These are phyloP conservation scores for Pseudocercospora musae DNA, from an alignment of 2,329 filamentous ascomycete genomes.

Conservation along the genomic window DNA sequence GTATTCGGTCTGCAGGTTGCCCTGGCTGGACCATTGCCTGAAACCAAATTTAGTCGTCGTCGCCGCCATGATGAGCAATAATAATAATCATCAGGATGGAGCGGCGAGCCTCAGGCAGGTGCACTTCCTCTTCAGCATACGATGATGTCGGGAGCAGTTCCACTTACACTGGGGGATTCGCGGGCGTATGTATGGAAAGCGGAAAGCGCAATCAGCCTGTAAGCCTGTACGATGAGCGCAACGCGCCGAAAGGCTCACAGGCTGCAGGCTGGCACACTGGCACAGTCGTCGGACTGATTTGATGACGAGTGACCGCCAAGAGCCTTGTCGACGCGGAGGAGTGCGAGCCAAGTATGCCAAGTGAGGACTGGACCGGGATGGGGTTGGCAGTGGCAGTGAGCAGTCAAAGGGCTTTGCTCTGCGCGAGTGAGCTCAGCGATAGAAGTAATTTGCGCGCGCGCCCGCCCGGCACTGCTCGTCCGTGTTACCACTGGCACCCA, in stretches of 20 bases:
- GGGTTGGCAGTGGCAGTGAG: too few relatives aligned
- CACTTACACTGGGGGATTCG: conserved; percentile 1
- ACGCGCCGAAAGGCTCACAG: conserved; percentile 8
- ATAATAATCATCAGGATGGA: too few relatives aligned
- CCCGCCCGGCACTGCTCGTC: background rate
- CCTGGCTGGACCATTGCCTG: conserved; percentile 13
- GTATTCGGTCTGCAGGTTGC: conserved; percentile 15
- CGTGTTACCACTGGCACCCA: conserved; percentile 1
- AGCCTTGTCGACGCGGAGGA: background rate
- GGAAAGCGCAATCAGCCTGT: conserved; percentile 1
- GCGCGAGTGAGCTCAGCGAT: background rate
- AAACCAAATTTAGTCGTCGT: conserved; percentile 15
- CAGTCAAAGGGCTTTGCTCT: too few relatives aligned
- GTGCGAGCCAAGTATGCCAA: conserved; percentile 4
- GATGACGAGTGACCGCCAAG: conserved; percentile 3
- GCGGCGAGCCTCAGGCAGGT: conserved; percentile 1
- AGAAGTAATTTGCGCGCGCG: background rate
- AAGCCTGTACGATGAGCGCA: conserved; percentile 11
- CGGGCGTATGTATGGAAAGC: background rate
- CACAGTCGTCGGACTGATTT: conserved; percentile 3
- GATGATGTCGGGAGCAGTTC: background rate
- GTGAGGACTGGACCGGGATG: conserved; percentile 1
- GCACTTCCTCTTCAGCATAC: too few relatives aligned
- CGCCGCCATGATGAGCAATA: conserved; percentile 3
- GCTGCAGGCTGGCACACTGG: too few relatives aligned